Conservation (phyloP, 2,329 filamentous ascomycete species). For the Monilinia aucupariae region DNA sequence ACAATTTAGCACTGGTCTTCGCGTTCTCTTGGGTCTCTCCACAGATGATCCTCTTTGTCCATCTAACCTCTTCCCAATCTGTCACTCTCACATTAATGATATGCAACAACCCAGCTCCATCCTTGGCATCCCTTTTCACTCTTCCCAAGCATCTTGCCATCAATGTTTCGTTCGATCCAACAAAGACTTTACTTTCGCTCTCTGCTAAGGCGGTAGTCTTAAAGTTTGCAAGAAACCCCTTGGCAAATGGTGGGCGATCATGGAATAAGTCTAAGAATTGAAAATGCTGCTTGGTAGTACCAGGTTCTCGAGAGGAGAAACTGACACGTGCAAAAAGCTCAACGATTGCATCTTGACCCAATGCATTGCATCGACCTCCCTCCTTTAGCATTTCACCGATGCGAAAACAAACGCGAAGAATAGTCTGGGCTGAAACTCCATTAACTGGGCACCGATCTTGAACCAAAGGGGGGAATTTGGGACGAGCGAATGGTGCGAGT, state of each 20-base stretch:
- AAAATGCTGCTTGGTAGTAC: conserved; percentile 52
- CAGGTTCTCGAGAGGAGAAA: conserved; percentile 50
- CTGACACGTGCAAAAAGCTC: conserved; percentile 60
- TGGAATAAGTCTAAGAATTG: conserved; percentile 59
- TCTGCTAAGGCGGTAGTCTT: conserved; percentile 42
- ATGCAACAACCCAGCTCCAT: conserved; percentile 38
- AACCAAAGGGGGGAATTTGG: conserved; percentile 45
- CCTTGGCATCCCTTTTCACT: conserved; percentile 41
- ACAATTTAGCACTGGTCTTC: conserved; percentile 4
- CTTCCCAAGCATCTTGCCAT: conserved; percentile 46
- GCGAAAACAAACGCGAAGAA: conserved; percentile 58
- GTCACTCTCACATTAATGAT: conserved; percentile 48
- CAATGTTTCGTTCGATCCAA: conserved; percentile 33
- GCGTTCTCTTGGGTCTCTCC: conserved; percentile 21
- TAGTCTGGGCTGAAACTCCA: conserved; percentile 43
- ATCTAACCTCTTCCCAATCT: conserved; percentile 49
- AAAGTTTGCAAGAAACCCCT: conserved; percentile 44
- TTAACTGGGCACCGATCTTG: conserved; percentile 49
- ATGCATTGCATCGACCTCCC: conserved; percentile 39
- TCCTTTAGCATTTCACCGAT: conserved; percentile 54
- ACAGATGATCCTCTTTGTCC: conserved; percentile 43
- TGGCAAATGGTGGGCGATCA: conserved; percentile 49
- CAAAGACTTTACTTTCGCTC: conserved; percentile 41
- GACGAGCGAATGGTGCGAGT: conserved; percentile 44
- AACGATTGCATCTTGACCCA: conserved; percentile 50